A percentile compares a stretch with the other conserved stretches of the same genome.
These are phyloP conservation scores for Lagenaria siceraria DNA, from an alignment of 306 rosid species.

Conservation along the genomic window DNA sequence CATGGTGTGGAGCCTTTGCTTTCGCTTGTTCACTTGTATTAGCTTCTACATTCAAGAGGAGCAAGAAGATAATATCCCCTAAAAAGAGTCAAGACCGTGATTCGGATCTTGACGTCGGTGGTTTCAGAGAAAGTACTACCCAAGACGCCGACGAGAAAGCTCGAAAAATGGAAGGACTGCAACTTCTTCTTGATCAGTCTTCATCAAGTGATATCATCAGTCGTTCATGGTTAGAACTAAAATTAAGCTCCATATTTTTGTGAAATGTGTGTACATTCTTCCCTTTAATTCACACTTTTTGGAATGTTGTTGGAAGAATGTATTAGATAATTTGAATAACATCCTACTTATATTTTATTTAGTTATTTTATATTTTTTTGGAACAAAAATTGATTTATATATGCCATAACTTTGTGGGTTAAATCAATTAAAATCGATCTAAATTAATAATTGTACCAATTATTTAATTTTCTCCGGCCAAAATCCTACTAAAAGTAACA, in stretches of 20 bases:
- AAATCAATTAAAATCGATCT: too few relatives aligned
- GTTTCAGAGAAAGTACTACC: not conserved
- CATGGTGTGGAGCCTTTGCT: not conserved
- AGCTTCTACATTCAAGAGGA: not conserved
- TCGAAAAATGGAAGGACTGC: not conserved
- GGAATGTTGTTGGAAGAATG: not conserved
- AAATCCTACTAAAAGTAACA: too few relatives aligned
- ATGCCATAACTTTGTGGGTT: too few relatives aligned
- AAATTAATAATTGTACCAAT: too few relatives aligned
- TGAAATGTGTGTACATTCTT: not conserved
- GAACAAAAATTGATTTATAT: too few relatives aligned
- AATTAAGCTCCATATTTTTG: not conserved
- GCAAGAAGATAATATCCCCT: not conserved
- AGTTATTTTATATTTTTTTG: too few relatives aligned
- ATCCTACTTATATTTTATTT: not conserved
- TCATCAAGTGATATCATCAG: not conserved
- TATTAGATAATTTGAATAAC: not conserved
- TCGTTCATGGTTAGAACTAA: not conserved
- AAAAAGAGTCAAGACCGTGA: not conserved
- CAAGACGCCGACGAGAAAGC: not conserved
- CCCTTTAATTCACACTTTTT: not conserved
- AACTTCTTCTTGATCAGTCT: not conserved
- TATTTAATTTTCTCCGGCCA: too few relatives aligned
- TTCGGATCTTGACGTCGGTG: not conserved
- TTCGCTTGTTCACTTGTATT: not conserved